phyloP scores from a whole-genome alignment of 2,329 filamentous ascomycete species.

The Lecanicillium sp. region DNA sequence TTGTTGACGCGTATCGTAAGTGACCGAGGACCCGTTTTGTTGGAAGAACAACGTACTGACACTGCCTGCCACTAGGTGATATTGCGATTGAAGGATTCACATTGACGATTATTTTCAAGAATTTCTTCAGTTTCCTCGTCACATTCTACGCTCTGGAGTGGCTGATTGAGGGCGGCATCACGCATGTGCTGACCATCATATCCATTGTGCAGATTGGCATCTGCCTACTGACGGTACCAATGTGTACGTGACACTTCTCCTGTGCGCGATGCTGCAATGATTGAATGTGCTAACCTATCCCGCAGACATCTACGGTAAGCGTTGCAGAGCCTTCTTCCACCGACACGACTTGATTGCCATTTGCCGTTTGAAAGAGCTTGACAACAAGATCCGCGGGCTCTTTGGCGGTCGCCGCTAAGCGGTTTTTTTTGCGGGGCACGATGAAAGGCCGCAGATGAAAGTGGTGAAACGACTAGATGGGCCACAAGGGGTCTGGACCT shows the following conservation, averaged over 20 bases:
- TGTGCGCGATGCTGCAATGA: background rate
- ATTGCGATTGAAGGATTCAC: slow-evolving; percentile 85
- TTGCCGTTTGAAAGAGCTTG: slow-evolving; percentile 17
- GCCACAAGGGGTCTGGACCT: too few relatives aligned
- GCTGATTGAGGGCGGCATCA: slow-evolving; percentile 58
- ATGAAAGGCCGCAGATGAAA: too few relatives aligned
- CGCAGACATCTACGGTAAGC: slow-evolving; percentile 70
- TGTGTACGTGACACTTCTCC: slow-evolving; percentile 63
- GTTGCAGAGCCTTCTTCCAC: slow-evolving; percentile 66
- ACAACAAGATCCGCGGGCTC: background rate
- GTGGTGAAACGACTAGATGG: too few relatives aligned
- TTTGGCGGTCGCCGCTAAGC: too few relatives aligned
- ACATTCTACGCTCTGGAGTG: slow-evolving; percentile 82
- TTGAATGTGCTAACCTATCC: slow-evolving; percentile 6
- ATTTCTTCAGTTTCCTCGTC: slow-evolving; percentile 80
- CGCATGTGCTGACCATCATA: slow-evolving; percentile 59
- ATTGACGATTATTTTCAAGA: slow-evolving; percentile 87
- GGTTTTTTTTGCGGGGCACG: too few relatives aligned
- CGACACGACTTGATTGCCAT: slow-evolving; percentile 60
- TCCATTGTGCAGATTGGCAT: slow-evolving; percentile 68
- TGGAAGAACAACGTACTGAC: slow-evolving; percentile 8
- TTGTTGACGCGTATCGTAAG: slow-evolving; percentile 86
- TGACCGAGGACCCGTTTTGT: slow-evolving; percentile 13
- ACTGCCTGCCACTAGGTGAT: slow-evolving; percentile 43
- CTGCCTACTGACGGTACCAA: slow-evolving; percentile 66